A percentile compares a stretch with the other conserved stretches of the same genome.
Conservation (phyloP, 2,329 filamentous ascomycete species). For the Epichloe typhina region DNA sequence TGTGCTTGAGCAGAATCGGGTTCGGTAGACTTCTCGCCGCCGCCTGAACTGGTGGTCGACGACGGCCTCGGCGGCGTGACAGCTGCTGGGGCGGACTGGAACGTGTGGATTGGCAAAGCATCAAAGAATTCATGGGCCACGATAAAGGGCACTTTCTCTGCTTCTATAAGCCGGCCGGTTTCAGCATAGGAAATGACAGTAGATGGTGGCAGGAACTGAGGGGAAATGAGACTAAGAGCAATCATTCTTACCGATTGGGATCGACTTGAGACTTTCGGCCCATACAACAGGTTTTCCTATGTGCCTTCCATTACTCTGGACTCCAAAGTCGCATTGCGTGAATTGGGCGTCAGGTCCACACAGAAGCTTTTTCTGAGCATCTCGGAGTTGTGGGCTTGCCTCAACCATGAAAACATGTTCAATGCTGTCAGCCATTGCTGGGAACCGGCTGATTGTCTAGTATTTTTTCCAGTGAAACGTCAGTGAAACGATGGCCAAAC, state of each 20-base stretch:
- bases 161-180: conserved; percentile 26
- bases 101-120: conserved; percentile 88
- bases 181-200: background rate
- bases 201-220: background rate
- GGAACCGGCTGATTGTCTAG: conserved; percentile 75
- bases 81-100: conserved; percentile 54
- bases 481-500: background rate
- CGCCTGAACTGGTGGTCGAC: conserved; percentile 11
- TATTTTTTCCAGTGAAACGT: background rate
- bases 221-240: background rate
- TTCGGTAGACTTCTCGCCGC: background rate
- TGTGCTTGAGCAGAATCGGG: background rate
- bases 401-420: conserved; percentile 91
- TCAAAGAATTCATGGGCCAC: conserved; percentile 98
- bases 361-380: conserved; percentile 67
- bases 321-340: conserved; percentile 59
- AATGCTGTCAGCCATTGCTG: conserved; percentile 59
- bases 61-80: conserved; percentile 6
- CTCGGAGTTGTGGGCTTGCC: conserved; percentile 67
- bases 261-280: conserved; percentile 78
- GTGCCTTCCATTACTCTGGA: conserved; percentile 64
- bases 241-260: conserved; percentile 49
- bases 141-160: conserved; percentile 74
- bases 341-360: conserved; percentile 58
- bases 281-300: conserved; percentile 65